Conservation (phyloP, 164 flowering plant genomes). For the Aristolochia fimbriata region DNA sequence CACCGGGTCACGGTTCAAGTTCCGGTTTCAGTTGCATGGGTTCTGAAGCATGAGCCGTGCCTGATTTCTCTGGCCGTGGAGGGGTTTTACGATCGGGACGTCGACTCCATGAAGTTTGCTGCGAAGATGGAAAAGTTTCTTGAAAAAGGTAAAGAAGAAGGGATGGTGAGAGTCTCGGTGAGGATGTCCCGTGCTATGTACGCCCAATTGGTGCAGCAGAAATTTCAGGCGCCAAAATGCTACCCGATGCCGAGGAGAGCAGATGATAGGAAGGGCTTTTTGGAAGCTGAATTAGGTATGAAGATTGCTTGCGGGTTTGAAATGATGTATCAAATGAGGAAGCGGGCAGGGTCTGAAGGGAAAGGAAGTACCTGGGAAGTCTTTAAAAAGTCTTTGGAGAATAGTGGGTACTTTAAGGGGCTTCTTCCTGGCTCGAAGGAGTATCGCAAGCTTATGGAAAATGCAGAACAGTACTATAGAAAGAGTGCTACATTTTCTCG, state of each 20-base stretch:
- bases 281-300: constrained; percentile 89
- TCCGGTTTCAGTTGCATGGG: constrained; percentile 71
- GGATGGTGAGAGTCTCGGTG: constrained; percentile 47
- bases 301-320: constrained; percentile 95
- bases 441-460: constrained; percentile 64
- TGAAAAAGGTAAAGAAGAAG: constrained; percentile 43
- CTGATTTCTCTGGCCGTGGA: constrained; percentile 83
- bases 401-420: constrained; percentile 68
- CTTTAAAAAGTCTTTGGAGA: constrained; percentile 59
- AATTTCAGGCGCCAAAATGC: constrained; percentile 76
- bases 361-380: constrained; percentile 73
- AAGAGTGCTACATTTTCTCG: constrained; percentile 41
- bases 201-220: constrained; percentile 81
- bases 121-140: constrained; percentile 77
- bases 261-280: constrained; percentile 25
- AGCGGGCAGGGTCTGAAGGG: constrained; percentile 47
- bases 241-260: constrained; percentile 59
- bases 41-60: constrained; percentile 70
- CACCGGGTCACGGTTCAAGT: constrained; percentile 70
- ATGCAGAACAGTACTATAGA: constrained; percentile 60
- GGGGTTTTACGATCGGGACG: constrained; percentile 82
- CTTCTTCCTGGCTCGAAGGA: constrained; percentile 83
- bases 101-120: constrained; percentile 82
- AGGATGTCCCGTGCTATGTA: constrained; percentile 89
- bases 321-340: constrained; percentile 80